These are phyloP conservation scores for Pleurotus djamor DNA, from an alignment of 768 basidiomycete genomes.

Conservation along the genomic window DNA sequence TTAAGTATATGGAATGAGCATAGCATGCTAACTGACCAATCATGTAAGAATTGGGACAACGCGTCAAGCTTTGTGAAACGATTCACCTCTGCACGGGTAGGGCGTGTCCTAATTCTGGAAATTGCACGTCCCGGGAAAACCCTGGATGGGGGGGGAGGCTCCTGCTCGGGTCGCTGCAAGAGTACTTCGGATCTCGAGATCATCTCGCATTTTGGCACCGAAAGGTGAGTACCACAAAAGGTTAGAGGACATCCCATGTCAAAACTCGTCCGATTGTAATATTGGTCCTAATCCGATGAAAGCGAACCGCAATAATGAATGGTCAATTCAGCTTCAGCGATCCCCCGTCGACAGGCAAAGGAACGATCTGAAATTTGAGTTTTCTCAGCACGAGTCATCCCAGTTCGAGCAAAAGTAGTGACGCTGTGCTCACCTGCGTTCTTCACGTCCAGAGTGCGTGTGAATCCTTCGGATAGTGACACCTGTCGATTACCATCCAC, in stretches of 20 bases:
- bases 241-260: constrained; percentile 7
- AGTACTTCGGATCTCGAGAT: background rate
- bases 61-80: background rate
- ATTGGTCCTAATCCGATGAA: background rate
- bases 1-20: constrained; percentile 1
- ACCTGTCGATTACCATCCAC: constrained; percentile 2
- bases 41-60: constrained; percentile 2
- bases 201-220: background rate
- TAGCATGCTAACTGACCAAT: constrained; percentile 7
- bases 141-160: background rate
- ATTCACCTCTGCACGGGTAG: constrained; percentile 2
- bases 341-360: background rate
- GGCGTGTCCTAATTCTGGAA: constrained; percentile 1
- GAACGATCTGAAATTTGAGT: background rate
- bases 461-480: background rate
- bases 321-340: background rate
- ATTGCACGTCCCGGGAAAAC: background rate
- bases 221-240: constrained; percentile 1
- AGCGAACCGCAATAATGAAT: constrained; percentile 2
- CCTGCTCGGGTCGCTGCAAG: constrained; percentile 1
- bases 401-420: background rate
- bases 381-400: background rate
- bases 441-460: constrained; percentile 1
- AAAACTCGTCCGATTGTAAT: background rate
- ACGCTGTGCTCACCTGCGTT: background rate